Evolutionary conservation across 2,329 filamentous ascomycete genomes (phyloP), one percentile per base, ranked within the genome.

Genomic region (Fusarium sororula): DNA sequence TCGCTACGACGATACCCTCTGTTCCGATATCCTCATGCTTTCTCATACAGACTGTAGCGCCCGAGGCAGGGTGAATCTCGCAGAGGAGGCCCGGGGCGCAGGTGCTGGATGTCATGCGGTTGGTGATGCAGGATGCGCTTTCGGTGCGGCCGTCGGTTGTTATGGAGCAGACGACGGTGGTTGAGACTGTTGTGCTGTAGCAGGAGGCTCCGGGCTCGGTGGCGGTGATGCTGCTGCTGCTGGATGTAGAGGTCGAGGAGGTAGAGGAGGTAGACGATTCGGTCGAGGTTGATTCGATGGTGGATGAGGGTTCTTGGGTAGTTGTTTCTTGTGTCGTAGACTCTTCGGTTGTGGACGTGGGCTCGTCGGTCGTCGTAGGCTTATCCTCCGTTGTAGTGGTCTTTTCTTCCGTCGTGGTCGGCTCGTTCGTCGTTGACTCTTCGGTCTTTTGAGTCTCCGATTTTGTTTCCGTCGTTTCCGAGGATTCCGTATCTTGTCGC

Each of bases 91-190:
- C 68, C 0, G 68, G 68, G 0, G 68, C 15, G 26, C 68, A 71
- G 0, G 68, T 67, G 41, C 68, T 71, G 7, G 68, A 71, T 1
- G 67, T 71, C 50, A 71, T 57, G 14, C 24, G 59, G 39, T 53
- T 61, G 7, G 68, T 67, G 22, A 62, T 67, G 45, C 68, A 71
- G 0, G 68, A 39, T 0, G 39, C 44, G 13, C 67, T 67, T 26
- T 71, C 39, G 37, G 68, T 71, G 6, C 28, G 62, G 17, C 67
- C 67, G 28, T 22, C 62, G 12, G 67, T 71, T 3, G 68, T 71
- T 13, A 67, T 56, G 17, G 57, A 55, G 37, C 68, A 71, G 5
- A 71, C 50, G 3, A 70, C 63, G 6, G 28, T 71, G n/a, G 67
- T 71, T 20, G 51, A 35, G 10, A 70, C 51, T 0, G 62, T 66